Percentiles rank a stretch among this genome's conserved stretches.
Conservation (phyloP, 2,329 filamentous ascomycete species). For the Ophiostoma himal-ulmi region DNA sequence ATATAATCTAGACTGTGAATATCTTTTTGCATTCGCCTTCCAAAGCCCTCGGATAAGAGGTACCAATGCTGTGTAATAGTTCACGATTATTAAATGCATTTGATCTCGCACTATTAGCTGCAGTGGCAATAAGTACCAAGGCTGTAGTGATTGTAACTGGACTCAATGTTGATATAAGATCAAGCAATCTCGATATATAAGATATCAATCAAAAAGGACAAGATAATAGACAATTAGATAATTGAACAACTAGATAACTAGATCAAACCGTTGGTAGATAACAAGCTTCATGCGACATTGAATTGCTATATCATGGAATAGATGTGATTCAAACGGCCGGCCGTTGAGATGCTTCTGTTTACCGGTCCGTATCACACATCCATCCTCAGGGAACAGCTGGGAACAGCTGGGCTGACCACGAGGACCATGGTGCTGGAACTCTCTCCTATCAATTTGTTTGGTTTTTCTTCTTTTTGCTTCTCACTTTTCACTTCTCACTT, state of each 20-base stretch:
- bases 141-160: no score
- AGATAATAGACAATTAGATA: not conserved
- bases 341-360: not conserved
- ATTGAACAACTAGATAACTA: no score
- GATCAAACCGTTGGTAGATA: not conserved
- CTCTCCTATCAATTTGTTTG: not conserved
- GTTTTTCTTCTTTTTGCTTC: not conserved
- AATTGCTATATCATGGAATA: not conserved
- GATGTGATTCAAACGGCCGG: not conserved
- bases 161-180: no score
- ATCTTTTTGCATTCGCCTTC: not conserved
- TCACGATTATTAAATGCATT: no score
- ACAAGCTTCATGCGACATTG: not conserved
- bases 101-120: no score
- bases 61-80: no score
- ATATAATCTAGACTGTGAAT: not conserved
- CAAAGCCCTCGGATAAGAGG: no score
- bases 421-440: not conserved
- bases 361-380: not conserved
- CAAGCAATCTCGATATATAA: not conserved
- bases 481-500: not conserved
- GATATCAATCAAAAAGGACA: not conserved
- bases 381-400: not conserved
- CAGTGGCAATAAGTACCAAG: no score
- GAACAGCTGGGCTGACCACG: not conserved